Evolutionary conservation across 768 basidiomycete species (phyloP).

Genomic region (Boletus speciosus): DNA sequence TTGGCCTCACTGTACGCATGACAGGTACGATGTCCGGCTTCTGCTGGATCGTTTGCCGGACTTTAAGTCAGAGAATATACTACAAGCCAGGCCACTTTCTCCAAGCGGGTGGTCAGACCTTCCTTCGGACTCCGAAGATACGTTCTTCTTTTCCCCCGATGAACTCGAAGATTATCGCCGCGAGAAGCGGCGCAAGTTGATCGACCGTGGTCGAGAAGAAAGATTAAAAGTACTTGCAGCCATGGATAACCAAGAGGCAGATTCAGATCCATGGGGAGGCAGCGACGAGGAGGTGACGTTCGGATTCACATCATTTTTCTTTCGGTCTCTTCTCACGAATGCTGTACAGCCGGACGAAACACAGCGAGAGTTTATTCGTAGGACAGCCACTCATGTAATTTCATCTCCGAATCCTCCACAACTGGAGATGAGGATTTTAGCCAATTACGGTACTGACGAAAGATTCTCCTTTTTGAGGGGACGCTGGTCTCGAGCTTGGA

Average conservation of each 20-base stretch:
- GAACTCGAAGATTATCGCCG: conserved; percentile 66
- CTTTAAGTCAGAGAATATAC: background rate
- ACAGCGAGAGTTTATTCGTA: conserved; percentile 64
- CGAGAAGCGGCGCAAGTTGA: conserved; percentile 60
- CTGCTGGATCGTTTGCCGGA: conserved; percentile 53
- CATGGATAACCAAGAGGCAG: conserved; percentile 39
- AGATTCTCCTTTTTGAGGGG: conserved; percentile 83
- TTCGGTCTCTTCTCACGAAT: conserved; percentile 7
- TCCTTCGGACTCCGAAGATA: conserved; percentile 82
- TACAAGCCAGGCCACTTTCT: conserved; percentile 32
- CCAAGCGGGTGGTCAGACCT: conserved; percentile 79
- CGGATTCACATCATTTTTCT: background rate
- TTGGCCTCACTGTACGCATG: conserved; percentile 17
- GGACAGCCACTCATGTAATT: conserved; percentile 67
- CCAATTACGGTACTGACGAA: conserved; percentile 75
- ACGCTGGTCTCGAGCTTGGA: conserved; percentile 69
- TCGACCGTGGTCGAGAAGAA: conserved; percentile 59
- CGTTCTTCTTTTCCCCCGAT: conserved; percentile 68
- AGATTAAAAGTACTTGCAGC: conserved; percentile 56
- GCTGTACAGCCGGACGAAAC: conserved; percentile 51
- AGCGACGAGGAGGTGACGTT: conserved; percentile 66
- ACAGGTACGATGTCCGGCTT: conserved; percentile 79
- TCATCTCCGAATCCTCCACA: conserved; percentile 75
- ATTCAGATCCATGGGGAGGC: conserved; percentile 58
- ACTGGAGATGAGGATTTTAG: conserved; percentile 84